Conservation (phyloP, 2,329 filamentous ascomycete genomes). For the Phaeoacremonium minimum region DNA sequence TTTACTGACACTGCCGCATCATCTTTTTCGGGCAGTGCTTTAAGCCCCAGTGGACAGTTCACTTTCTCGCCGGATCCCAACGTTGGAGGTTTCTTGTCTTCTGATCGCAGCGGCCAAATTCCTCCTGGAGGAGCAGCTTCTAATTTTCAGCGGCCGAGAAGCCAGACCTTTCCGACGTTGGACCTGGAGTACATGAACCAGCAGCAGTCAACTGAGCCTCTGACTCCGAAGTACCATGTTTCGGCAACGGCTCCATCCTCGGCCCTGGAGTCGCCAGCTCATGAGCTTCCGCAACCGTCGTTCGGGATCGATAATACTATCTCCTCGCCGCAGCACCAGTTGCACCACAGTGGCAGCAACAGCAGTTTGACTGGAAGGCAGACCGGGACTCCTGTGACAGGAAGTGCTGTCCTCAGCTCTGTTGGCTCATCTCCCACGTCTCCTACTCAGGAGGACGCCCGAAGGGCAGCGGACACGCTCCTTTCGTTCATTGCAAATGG, state of each 20-base stretch:
- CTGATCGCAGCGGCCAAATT: slow-evolving; percentile 31
- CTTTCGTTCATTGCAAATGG: slow-evolving; percentile 76
- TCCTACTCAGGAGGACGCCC: slow-evolving; percentile 81
- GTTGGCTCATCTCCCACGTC: slow-evolving; percentile 58
- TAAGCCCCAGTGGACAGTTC: slow-evolving; percentile 73
- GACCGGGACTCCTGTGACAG: slow-evolving; percentile 23
- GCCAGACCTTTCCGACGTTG: slow-evolving; percentile 78
- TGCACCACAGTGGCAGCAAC: slow-evolving; percentile 49
- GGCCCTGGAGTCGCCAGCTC: slow-evolving; percentile 45
- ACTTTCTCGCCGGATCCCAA: slow-evolving; percentile 71
- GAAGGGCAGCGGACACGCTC: slow-evolving; percentile 75
- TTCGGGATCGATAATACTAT: slow-evolving; percentile 41
- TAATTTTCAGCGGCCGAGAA: slow-evolving; percentile 71
- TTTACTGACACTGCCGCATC: slow-evolving; percentile 61
- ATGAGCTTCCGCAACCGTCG: slow-evolving; percentile 35
- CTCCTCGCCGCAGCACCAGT: slow-evolving; percentile 30
- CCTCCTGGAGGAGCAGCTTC: slow-evolving; percentile 27
- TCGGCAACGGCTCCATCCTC: slow-evolving; percentile 45
- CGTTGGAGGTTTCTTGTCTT: slow-evolving; percentile 55
- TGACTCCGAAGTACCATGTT: slow-evolving; percentile 45
- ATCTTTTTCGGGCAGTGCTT: slow-evolving; percentile 66
- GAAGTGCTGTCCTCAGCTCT: slow-evolving; percentile 23
- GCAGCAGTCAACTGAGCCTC: slow-evolving; percentile 31
- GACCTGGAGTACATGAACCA: slow-evolving; percentile 56
- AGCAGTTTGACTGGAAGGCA: slow-evolving; percentile 38